These are phyloP conservation scores for Parsonsia alboflavescens DNA, from an alignment of 257 asterid genomes.

Conservation along the genomic window DNA sequence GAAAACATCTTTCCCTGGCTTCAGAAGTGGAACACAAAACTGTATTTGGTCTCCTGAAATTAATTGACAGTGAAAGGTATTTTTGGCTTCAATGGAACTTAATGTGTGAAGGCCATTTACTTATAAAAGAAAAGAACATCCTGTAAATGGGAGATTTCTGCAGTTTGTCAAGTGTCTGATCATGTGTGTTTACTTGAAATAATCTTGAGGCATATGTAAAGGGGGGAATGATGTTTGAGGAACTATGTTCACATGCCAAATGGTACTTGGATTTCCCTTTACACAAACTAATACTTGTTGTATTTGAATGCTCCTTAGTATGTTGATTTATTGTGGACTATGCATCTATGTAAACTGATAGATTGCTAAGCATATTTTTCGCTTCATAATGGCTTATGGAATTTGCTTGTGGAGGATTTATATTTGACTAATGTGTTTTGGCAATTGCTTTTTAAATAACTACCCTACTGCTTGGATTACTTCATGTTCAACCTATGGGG, in stretches of 20 bases:
- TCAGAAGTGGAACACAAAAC: conserved; percentile 91
- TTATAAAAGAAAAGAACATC: neutral
- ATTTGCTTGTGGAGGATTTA: neutral
- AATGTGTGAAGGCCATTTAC: too few relatives aligned
- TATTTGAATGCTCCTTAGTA: neutral
- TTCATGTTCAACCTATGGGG: too few relatives aligned
- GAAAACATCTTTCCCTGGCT: conserved; percentile 86
- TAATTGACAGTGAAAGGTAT: conserved; percentile 92
- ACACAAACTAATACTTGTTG: neutral
- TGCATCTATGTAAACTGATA: neutral
- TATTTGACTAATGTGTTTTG: neutral
- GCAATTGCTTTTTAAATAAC: neutral
- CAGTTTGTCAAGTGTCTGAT: neutral
- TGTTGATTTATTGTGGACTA: neutral
- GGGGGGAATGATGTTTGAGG: neutral
- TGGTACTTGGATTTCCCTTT: neutral
- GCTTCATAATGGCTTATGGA: neutral
- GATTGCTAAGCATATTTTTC: neutral
- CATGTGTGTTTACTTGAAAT: neutral
- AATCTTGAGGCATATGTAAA: neutral
- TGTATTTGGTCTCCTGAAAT: conserved; percentile 81
- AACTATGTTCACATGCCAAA: neutral
- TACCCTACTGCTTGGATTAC: too few relatives aligned
- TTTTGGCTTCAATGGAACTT: neutral
- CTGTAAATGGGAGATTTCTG: neutral